These are phyloP conservation scores for Astraeus odoratus DNA, from an alignment of 768 basidiomycete species.

Conservation along the genomic window DNA sequence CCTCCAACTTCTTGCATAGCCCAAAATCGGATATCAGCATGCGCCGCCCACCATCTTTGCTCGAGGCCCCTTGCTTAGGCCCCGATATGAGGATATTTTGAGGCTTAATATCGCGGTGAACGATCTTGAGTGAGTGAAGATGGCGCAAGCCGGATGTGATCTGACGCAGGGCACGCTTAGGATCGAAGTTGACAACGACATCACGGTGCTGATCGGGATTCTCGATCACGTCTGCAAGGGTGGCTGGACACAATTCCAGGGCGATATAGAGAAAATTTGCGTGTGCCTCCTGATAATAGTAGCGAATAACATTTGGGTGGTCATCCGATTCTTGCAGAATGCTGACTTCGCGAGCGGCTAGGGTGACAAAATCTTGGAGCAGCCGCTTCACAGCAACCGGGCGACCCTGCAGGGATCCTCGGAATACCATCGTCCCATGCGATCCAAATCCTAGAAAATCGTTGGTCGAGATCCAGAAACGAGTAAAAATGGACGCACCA, in stretches of 20 bases:
- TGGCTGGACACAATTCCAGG: conserved; percentile 88
- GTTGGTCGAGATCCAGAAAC: conserved; percentile 6
- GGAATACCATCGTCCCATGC: conserved; percentile 92
- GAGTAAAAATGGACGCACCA: conserved; percentile 40
- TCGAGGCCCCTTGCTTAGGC: conserved; percentile 45
- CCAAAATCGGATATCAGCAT: conserved; percentile 98
- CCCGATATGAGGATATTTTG: conserved; percentile 91
- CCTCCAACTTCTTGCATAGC: conserved; percentile 88
- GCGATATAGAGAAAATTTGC: conserved; percentile 97
- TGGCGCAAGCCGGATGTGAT: conserved; percentile 85
- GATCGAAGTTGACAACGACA: conserved; percentile 70
- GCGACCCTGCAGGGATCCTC: conserved; percentile 92
- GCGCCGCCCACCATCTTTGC: conserved; percentile 44
- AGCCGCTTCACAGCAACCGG: conserved; percentile 98
- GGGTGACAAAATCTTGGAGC: conserved; percentile 89
- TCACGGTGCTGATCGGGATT: conserved; percentile 73
- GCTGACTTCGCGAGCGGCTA: conserved; percentile 89
- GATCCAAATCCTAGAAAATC: conserved; percentile 79
- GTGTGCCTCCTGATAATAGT: conserved; percentile 94
- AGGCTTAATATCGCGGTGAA: conserved; percentile 98
- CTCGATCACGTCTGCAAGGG: conserved; percentile 83
- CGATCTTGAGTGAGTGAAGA: conserved; percentile 87
- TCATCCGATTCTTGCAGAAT: conserved; percentile 96
- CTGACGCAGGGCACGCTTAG: conserved; percentile 82
- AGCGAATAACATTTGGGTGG: conserved; percentile 97